Percentiles rank a stretch among this genome's conserved stretches.
These are phyloP conservation scores for Tolypocladium endophyticum DNA, from an alignment of 2,329 filamentous ascomycete genomes.

Conservation along the genomic window DNA sequence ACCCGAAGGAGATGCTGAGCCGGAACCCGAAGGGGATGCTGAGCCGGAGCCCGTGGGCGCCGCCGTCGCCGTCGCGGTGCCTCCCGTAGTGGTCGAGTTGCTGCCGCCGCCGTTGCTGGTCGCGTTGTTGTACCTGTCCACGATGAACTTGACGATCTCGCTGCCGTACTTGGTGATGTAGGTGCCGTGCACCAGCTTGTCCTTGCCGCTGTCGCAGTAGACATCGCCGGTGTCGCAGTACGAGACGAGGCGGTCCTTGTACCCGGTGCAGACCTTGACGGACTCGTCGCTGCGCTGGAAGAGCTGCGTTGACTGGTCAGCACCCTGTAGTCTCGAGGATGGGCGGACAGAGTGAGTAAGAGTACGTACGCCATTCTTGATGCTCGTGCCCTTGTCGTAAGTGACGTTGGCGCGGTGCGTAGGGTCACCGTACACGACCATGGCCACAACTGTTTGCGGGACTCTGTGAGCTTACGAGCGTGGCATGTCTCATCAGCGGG, in stretches of 20 bases:
- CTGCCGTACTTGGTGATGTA: slow-evolving; percentile 26
- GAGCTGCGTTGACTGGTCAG: slow-evolving; percentile 14
- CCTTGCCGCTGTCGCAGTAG: slow-evolving; percentile 25
- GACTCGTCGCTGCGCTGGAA: slow-evolving; percentile 23
- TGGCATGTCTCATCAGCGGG: not conserved
- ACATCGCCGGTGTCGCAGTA: slow-evolving; percentile 31
- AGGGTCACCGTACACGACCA: slow-evolving; percentile 30
- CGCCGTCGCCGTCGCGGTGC: not conserved
- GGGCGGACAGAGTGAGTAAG: not conserved
- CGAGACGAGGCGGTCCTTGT: slow-evolving; percentile 23
- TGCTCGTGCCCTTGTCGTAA: slow-evolving; percentile 26
- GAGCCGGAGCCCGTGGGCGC: not conserved
- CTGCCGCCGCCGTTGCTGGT: not conserved
- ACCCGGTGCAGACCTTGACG: slow-evolving; percentile 19
- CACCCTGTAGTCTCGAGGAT: not conserved
- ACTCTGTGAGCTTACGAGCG: not conserved
- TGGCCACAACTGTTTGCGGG: slow-evolving; percentile 23
- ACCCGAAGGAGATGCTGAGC: not conserved
- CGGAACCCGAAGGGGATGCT: not conserved
- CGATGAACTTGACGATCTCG: slow-evolving; percentile 23
- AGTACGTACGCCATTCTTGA: slow-evolving; percentile 23
- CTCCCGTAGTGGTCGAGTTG: not conserved
- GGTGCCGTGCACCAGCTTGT: slow-evolving; percentile 17
- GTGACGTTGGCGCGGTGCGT: slow-evolving; percentile 23
- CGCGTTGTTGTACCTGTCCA: slow-evolving; percentile 14